Conservation (phyloP, 2,329 filamentous ascomycete species). For the Cladophialophora bantiana region DNA sequence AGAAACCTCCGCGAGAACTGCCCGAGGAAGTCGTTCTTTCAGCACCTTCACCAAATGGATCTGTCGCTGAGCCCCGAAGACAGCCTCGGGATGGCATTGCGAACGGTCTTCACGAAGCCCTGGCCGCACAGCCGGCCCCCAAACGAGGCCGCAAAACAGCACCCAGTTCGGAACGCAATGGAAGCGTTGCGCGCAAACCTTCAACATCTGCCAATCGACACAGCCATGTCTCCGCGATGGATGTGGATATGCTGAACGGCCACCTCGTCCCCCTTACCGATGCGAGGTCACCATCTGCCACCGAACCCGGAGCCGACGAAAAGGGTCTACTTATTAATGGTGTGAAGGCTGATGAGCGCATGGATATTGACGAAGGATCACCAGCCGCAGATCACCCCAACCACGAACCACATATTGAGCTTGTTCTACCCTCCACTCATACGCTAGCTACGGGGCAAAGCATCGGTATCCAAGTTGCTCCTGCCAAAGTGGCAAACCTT, state of each 20-base stretch:
- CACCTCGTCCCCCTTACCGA: conserved; percentile 32
- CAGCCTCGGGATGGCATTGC: conserved; percentile 45
- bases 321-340: conserved; percentile 42
- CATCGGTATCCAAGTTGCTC: conserved; percentile 55
- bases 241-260: conserved; percentile 39
- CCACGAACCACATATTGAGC: conserved; percentile 37
- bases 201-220: conserved; percentile 43
- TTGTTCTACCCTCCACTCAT: conserved; percentile 43
- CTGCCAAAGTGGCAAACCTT: conserved; percentile 58
- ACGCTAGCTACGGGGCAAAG: conserved; percentile 55
- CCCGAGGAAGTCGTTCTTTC: conserved; percentile 39
- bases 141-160: conserved; percentile 45
- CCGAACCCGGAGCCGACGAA: conserved; percentile 50
- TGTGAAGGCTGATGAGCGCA: conserved; percentile 39
- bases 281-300: conserved; percentile 37
- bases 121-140: conserved; percentile 40
- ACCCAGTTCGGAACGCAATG: conserved; percentile 44
- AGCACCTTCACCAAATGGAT: conserved; percentile 44
- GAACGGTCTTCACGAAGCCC: conserved; percentile 48
- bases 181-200: conserved; percentile 42
- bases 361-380: conserved; percentile 49
- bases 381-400: conserved; percentile 47
- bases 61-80: conserved; percentile 41
- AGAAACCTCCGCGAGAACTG: conserved; percentile 41
- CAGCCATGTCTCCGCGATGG: conserved; percentile 38